Conservation (phyloP, 73 alveolate genomes). For the Breviolum minutum region DNA sequence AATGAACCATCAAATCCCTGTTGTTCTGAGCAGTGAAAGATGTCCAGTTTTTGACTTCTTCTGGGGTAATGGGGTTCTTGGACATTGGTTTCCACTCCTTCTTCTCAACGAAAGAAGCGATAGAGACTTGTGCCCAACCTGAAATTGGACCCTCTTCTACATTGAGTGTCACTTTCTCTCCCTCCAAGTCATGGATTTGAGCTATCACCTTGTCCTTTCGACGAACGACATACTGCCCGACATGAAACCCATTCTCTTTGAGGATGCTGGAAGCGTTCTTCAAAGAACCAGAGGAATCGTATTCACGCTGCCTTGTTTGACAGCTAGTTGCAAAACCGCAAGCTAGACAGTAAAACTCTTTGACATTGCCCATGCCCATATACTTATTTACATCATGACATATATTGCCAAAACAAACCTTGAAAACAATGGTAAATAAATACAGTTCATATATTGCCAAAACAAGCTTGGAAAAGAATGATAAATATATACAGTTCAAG, state of each 20-base stretch:
- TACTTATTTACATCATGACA: too few relatives aligned
- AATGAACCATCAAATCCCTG: background rate
- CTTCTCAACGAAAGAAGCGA: background rate
- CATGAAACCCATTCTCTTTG: background rate
- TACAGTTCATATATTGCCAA: too few relatives aligned
- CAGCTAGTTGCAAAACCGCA: too few relatives aligned
- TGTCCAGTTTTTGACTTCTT: background rate
- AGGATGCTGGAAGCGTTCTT: background rate
- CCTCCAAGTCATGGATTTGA: background rate
- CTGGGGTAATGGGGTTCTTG: background rate
- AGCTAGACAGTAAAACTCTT: too few relatives aligned
- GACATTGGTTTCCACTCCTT: background rate
- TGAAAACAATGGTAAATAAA: too few relatives aligned
- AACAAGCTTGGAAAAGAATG: too few relatives aligned
- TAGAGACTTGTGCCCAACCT: background rate
- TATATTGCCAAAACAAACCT: too few relatives aligned
- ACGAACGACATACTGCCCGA: background rate
- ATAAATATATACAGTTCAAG: too few relatives aligned
- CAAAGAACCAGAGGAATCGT: background rate
- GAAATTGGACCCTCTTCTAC: background rate
- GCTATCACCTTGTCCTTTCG: background rate
- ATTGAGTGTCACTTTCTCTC: background rate
- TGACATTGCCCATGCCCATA: too few relatives aligned
- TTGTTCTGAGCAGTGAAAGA: background rate
- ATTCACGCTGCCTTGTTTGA: background rate